phyloP scores from a whole-genome alignment of 345 rosid species.

The Linum usitatissimum region DNA sequence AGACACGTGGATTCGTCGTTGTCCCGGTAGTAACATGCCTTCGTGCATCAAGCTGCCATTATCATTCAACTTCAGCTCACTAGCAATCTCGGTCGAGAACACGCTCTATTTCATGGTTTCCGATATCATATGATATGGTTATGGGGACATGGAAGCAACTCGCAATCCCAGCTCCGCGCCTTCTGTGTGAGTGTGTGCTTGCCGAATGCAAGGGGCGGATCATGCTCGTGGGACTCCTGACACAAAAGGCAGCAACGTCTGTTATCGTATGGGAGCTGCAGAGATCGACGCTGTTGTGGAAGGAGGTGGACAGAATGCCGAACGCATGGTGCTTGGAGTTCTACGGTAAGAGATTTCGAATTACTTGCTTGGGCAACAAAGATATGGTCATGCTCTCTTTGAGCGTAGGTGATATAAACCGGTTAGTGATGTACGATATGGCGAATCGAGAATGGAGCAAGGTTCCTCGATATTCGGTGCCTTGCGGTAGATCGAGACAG shows the following conservation, averaged over 20 bases:
- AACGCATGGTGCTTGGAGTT: constrained; percentile 98
- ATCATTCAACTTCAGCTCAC: constrained; percentile 77
- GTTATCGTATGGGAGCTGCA: constrained; percentile 99
- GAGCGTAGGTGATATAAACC: constrained; percentile 80
- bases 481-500: constrained; percentile 61
- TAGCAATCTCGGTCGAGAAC: constrained; percentile 52
- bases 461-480: constrained; percentile 74
- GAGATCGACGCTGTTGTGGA: constrained; percentile 98
- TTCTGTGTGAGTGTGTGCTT: constrained; percentile 78
- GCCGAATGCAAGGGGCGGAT: constrained; percentile 74
- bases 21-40: constrained; percentile 62
- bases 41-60: constrained; percentile 61
- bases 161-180: constrained; percentile 60
- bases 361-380: constrained; percentile 98
- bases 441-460: constrained; percentile 67
- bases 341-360: constrained; percentile 94
- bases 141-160: constrained; percentile 74
- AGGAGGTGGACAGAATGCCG: constrained; percentile 99
- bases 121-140: constrained; percentile 62
- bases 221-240: constrained; percentile 87
- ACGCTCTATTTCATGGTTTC: constrained; percentile 80
- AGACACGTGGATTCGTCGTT: constrained; percentile 44
- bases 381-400: constrained; percentile 88
- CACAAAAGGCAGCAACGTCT: constrained; percentile 90
- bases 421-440: constrained; percentile 67